phyloP scores from a whole-genome alignment of 2,329 filamentous ascomycete species.

The Chrysoporthe austroafricana region DNA sequence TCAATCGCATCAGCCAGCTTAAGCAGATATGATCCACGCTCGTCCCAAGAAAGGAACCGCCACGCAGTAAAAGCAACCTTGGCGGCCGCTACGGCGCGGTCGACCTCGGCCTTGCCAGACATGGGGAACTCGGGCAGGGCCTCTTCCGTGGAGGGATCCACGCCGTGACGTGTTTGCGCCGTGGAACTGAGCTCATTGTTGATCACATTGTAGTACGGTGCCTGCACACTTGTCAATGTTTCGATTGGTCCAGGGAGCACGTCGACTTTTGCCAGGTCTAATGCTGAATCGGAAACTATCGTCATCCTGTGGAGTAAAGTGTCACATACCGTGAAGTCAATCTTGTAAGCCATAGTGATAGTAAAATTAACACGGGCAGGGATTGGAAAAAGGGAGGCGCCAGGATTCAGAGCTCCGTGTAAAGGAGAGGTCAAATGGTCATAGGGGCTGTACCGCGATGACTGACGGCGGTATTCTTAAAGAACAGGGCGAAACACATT shows the following conservation, averaged over 20 bases:
- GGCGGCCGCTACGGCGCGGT: conserved; percentile 51
- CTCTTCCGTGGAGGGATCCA: conserved; percentile 53
- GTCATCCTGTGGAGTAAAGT: background rate
- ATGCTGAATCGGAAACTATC: background rate
- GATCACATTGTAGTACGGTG: conserved; percentile 51
- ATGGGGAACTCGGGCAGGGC: conserved; percentile 53
- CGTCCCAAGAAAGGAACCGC: conserved; percentile 32
- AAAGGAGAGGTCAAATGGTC: background rate
- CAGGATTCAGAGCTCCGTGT: background rate
- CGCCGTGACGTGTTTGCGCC: conserved; percentile 46
- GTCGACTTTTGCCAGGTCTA: background rate
- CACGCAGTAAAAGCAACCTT: conserved; percentile 51
- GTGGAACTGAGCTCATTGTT: conserved; percentile 52
- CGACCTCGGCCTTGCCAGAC: conserved; percentile 49
- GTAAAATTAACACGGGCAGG: background rate
- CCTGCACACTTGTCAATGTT: background rate
- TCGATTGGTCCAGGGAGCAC: too few relatives aligned
- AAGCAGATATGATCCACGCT: conserved; percentile 20
- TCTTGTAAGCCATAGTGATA: background rate
- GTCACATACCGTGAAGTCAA: conserved; percentile 4
- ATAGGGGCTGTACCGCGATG: background rate
- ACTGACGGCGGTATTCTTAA: background rate
- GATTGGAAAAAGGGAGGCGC: background rate
- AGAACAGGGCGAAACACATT: too few relatives aligned
- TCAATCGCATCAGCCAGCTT: conserved; percentile 27